Base-by-base conservation (phyloP, 2,329 filamentous ascomycete genomes). In the Fusarium oxysporum region DNA sequence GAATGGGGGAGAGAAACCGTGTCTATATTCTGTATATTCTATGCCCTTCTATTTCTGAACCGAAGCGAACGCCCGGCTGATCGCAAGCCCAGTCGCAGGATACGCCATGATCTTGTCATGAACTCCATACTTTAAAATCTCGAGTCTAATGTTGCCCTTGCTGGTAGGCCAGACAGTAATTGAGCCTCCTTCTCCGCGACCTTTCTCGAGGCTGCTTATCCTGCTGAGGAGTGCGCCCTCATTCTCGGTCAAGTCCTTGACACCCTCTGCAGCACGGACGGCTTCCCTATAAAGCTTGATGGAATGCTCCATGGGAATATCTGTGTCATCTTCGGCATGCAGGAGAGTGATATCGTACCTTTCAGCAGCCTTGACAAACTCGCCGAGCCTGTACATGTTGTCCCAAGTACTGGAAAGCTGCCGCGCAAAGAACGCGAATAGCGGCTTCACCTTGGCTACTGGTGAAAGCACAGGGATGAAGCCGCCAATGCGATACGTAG, bases 41-140 rank as follows among this genome's bases (percentile, higher is more conserved):
- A 54, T 28, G 14, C 23, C 7, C 23, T 4, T 53, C 33, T 54
- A 54, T 54, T 13, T 23, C 23, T 51, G 13, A 5, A 38, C 45
- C 9, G 70, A 72, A n/a, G 55, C 59, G 28, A 76, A 76, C 3
- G 60, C 69, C 40, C 70, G 60, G 6, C 61, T 63, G 33, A 87
- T 81, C 1, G 86, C 86, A 61, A 87, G 75, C 38, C 82, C 84
- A 3, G 86, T 81, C 16, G 85, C 79, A 4, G 85, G 84, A 75
- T 86, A 85, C 6, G 83, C 83, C 86, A 88, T 88, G 35, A 87
- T 82, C 14, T 83, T 82, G 75, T 88, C 86, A 62, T 88, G 86
- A 10, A 86, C 76, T 1, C 86, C 86, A 70, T 85, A 82, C 77
- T 86, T 86, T 9, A 87, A 66, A 21, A 88, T 84, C 65, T 88